A percentile compares a stretch with the other conserved stretches of the same genome.
phyloP scores from a whole-genome alignment of 768 basidiomycete species.

The Lactarius hengduanensis region DNA sequence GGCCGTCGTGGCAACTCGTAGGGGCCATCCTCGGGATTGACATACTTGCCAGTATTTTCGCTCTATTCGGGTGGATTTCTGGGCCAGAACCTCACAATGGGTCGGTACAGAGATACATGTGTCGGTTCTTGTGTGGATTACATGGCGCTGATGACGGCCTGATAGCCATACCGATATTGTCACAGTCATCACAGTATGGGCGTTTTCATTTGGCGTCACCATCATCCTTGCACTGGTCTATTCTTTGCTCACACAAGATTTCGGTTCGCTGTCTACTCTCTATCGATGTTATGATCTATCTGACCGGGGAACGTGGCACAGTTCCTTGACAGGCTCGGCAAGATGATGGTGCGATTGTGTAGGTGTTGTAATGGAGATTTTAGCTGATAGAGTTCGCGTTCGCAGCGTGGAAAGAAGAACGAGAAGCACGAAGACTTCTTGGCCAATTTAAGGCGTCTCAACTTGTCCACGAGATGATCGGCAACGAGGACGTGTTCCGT shows the following conservation, averaged over 20 bases:
- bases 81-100: constrained; percentile 38
- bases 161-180: constrained; percentile 40
- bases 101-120: constrained; percentile 16
- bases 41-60: constrained; percentile 43
- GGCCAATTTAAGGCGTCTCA: constrained; percentile 40
- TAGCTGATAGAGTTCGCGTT: constrained; percentile 9
- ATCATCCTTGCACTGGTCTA: constrained; percentile 40
- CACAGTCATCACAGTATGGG: constrained; percentile 43
- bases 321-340: constrained; percentile 43
- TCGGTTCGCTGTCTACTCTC: constrained; percentile 16
- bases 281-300: not conserved
- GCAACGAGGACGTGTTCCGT: constrained; percentile 29
- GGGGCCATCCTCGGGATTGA: constrained; percentile 42
- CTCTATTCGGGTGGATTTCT: constrained; percentile 43
- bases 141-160: not conserved
- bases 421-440: constrained; percentile 42
- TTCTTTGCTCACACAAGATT: constrained; percentile 40
- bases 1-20: constrained; percentile 44
- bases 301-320: constrained; percentile 2
- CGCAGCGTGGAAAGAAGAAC: constrained; percentile 37
- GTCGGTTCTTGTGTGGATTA: constrained; percentile 9
- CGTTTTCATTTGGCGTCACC: constrained; percentile 42
- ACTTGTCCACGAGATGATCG: constrained; percentile 39
- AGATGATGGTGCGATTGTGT: constrained; percentile 28
- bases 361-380: not conserved